Conservation (phyloP, 1,284 basidiomycete species). For the Clitocybe nebularis region DNA sequence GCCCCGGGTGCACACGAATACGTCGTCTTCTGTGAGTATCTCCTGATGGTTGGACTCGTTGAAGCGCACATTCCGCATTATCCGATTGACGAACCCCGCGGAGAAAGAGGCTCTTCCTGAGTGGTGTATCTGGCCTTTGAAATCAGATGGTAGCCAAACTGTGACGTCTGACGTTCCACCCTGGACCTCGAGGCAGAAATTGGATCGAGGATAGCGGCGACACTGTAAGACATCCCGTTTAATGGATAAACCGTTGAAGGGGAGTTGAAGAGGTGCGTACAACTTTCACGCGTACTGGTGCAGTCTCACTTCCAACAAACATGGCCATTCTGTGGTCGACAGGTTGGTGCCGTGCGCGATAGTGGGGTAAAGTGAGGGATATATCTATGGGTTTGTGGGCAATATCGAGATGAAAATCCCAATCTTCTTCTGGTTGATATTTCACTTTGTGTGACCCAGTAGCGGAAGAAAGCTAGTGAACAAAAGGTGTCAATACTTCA, state of each 20-base stretch:
- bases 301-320: slow-evolving; percentile 49
- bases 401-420: slow-evolving; percentile 61
- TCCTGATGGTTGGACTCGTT: slow-evolving; percentile 44
- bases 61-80: slow-evolving; percentile 56
- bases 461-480: not conserved
- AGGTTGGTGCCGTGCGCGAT: slow-evolving; percentile 68
- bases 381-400: slow-evolving; percentile 52
- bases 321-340: slow-evolving; percentile 65
- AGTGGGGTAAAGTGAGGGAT: slow-evolving; percentile 67
- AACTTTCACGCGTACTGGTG: slow-evolving; percentile 64
- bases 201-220: slow-evolving; percentile 55
- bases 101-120: slow-evolving; percentile 56
- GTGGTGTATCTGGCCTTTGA: slow-evolving; percentile 60
- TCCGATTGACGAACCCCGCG: slow-evolving; percentile 66
- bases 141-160: slow-evolving; percentile 74
- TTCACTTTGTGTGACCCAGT: slow-evolving; percentile 52
- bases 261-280: slow-evolving; percentile 36
- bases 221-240: slow-evolving; percentile 40
- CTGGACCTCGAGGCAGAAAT: slow-evolving; percentile 63
- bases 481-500: too few relatives aligned
- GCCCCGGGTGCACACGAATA: slow-evolving; percentile 56
- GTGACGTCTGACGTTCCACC: slow-evolving; percentile 60
- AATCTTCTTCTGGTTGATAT: slow-evolving; percentile 48
- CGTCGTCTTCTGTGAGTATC: slow-evolving; percentile 47
- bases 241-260: slow-evolving; percentile 6